A percentile compares a stretch with the other conserved stretches of the same genome.
Conservation (phyloP, 805 yeast genomes). For the Tetrapisispora phaffii region DNA sequence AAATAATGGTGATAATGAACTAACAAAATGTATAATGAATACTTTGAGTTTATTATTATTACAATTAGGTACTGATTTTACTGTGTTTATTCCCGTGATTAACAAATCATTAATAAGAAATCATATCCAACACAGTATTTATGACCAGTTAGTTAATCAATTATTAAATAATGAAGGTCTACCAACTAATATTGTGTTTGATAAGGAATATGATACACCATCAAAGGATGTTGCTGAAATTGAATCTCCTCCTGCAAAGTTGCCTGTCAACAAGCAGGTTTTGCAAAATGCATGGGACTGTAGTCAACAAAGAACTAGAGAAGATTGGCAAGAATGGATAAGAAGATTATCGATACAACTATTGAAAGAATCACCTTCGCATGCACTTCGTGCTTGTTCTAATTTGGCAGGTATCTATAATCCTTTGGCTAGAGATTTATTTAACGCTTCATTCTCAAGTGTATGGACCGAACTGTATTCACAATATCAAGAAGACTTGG, state of each 20-base stretch:
- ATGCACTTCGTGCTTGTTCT: slow-evolving; percentile 87
- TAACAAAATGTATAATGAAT: slow-evolving; percentile 58
- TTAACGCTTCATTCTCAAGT: slow-evolving; percentile 89
- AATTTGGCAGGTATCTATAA: slow-evolving; percentile 77
- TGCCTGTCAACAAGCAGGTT: slow-evolving; percentile 56
- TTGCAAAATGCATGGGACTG: slow-evolving; percentile 88
- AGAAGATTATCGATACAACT: slow-evolving; percentile 76
- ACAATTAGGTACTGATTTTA: slow-evolving; percentile 78
- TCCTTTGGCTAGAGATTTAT: slow-evolving; percentile 81
- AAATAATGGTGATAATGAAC: slow-evolving; percentile 41
- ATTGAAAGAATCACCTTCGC: slow-evolving; percentile 87
- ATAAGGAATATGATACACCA: slow-evolving; percentile 43
- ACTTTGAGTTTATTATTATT: slow-evolving; percentile 66
- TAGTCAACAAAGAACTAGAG: slow-evolving; percentile 75
- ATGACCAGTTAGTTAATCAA: slow-evolving; percentile 73
- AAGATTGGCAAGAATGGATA: slow-evolving; percentile 98
- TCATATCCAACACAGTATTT: slow-evolving; percentile 59
- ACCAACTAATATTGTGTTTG: slow-evolving; percentile 65
- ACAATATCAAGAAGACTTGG: slow-evolving; percentile 80
- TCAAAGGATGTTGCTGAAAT: slow-evolving; percentile 37
- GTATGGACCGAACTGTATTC: slow-evolving; percentile 91
- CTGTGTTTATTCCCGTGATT: slow-evolving; percentile 77
- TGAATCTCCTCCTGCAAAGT: slow-evolving; percentile 60
- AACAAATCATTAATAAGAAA: slow-evolving; percentile 54
- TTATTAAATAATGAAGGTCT: slow-evolving; percentile 76